phyloP scores from a whole-genome alignment of 257 asterid species.

The Salvia miltiorrhiza region DNA sequence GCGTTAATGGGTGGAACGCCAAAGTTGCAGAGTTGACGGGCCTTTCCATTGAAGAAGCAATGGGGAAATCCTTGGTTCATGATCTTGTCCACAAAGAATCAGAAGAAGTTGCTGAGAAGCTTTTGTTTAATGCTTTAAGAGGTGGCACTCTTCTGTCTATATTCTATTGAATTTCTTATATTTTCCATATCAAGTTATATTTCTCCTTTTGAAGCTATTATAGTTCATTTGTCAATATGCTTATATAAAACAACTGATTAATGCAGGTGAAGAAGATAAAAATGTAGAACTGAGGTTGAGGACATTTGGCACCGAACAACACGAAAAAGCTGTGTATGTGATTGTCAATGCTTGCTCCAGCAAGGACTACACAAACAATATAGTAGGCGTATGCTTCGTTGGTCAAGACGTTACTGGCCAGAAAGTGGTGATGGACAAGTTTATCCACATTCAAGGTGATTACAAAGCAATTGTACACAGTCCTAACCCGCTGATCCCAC shows the following conservation, averaged over 20 bases:
- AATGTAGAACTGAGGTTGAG: constrained; percentile 67
- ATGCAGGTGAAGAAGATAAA: constrained; percentile 81
- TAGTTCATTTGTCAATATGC: not conserved
- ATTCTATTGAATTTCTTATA: not conserved
- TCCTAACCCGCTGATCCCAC: constrained; percentile 84
- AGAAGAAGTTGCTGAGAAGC: constrained; percentile 50
- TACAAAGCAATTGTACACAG: constrained; percentile 89
- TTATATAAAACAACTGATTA: constrained; percentile 7
- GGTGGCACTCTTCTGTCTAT: constrained; percentile 37
- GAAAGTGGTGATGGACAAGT: constrained; percentile 88
- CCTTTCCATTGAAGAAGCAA: constrained; percentile 56
- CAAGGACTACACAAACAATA: constrained; percentile 69
- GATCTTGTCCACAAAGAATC: constrained; percentile 68
- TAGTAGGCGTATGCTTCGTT: constrained; percentile 87
- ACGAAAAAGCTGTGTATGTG: constrained; percentile 52
- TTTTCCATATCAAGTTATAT: not conserved
- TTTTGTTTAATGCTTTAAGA: constrained; percentile 59
- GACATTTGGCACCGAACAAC: constrained; percentile 57
- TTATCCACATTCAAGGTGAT: constrained; percentile 80
- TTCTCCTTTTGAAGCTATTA: not conserved
- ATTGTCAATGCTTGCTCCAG: constrained; percentile 94
- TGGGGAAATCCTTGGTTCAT: constrained; percentile 62
- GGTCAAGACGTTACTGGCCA: constrained; percentile 90
- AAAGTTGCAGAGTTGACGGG: constrained; percentile 59
- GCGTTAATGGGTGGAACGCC: constrained; percentile 55